Evolutionary conservation across 495 filamentous ascomycete species (phyloP), one percentile per base, ranked within the genome.

Genomic region (Polyplosphaeria fusca): DNA sequence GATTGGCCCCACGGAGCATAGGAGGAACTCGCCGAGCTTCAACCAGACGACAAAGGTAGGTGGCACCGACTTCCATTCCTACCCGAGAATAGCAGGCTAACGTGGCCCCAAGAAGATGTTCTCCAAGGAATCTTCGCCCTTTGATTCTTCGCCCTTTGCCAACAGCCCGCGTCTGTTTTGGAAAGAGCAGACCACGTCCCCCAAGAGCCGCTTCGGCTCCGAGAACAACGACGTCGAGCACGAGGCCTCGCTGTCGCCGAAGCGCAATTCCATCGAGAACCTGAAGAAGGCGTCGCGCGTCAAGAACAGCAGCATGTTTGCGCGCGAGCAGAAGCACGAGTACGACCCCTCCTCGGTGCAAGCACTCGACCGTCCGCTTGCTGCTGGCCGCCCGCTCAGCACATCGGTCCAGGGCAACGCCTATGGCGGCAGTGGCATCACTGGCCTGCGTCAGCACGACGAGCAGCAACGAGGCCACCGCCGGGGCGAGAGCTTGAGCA

Each of bases 281-380:
- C 73, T 98, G 52, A 94, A 96, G 75, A 86, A 86, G 61, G 90
- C 87, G 3, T 95, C 92, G 35, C 86, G 93, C 37, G 93, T 98
- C 46, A 95, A 93, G 74, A 97, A 96, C 74, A 93, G 91, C 77
- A 91, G 82, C 74, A 95, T 96, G 78, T 88, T 95, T 63, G 87
- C 89, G 20, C 86, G 89, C 25, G 89, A 95, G 70, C 81, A 87
- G 60, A 88, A 89, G 66, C 81, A 92, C 64, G 89, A 95, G 66
- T 94, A 95, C 69, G 90, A 95, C 65, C 90, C 90, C 11, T 75
- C 87, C n/a, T 80, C 83, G 47, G 70, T 86, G 22, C 86, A 85
- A 7, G 73, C 86, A 35, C 76, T 89, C 11, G 87, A 94, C 63
- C 79, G 91, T 55, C 91, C 92, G 12, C 74, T 93, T 52, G 86